A percentile compares a stretch with the other conserved stretches of the same genome.
phyloP scores from a whole-genome alignment of 352 stramenopile species.

The Phytopythium aichiense region DNA sequence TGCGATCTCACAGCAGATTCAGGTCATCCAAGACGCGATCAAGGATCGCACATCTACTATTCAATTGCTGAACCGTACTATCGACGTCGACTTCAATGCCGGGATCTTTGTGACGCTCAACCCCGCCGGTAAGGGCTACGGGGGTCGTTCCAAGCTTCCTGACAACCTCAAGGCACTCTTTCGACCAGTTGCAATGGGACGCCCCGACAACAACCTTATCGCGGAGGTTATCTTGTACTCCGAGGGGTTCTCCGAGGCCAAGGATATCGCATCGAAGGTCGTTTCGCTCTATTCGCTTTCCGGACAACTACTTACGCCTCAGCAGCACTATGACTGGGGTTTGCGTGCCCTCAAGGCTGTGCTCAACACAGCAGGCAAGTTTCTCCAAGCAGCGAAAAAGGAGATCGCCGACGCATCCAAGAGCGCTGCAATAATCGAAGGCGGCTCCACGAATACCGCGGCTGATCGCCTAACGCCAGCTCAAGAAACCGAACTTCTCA shows the following conservation, averaged over 20 bases:
- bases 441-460: slow-evolving; percentile 13
- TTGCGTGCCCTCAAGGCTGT: slow-evolving; percentile 93
- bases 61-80: slow-evolving; percentile 71
- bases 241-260: slow-evolving; percentile 89
- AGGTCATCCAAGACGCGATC: slow-evolving; percentile 93
- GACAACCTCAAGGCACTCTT: slow-evolving; percentile 96
- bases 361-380: slow-evolving; percentile 91
- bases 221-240: slow-evolving; percentile 91
- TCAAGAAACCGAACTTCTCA: slow-evolving; percentile 90
- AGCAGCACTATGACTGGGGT: slow-evolving; percentile 95
- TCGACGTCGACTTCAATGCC: slow-evolving; percentile 92
- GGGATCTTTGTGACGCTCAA: slow-evolving; percentile 97
- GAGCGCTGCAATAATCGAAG: neutral
- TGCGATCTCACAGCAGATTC: slow-evolving; percentile 93
- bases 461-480: slow-evolving; percentile 44
- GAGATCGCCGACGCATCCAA: slow-evolving; percentile 24
- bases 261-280: slow-evolving; percentile 89
- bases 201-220: slow-evolving; percentile 93
- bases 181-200: slow-evolving; percentile 90
- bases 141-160: slow-evolving; percentile 88
- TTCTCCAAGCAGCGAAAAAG: slow-evolving; percentile 84
- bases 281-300: slow-evolving; percentile 90
- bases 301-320: slow-evolving; percentile 76
- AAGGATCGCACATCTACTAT: slow-evolving; percentile 77
- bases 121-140: slow-evolving; percentile 92